Conservation (phyloP, 345 rosid species). For the Murraya paniculata region DNA sequence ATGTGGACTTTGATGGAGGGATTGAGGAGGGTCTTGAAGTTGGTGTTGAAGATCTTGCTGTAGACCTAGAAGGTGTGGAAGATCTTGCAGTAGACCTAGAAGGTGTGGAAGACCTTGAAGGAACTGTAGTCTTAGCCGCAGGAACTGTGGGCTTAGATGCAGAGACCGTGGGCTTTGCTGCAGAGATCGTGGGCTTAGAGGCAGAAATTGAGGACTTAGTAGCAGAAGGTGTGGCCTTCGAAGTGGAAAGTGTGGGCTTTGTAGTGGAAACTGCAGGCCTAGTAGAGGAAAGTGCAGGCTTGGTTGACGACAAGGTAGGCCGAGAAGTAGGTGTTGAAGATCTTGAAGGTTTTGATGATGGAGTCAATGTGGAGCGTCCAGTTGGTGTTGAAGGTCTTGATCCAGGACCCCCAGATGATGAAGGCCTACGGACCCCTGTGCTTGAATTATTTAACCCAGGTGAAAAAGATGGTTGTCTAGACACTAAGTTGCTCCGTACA, state of each 20-base stretch:
- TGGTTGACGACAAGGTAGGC: slow-evolving; percentile 56
- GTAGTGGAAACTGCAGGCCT: slow-evolving; percentile 35
- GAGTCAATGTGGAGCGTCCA: slow-evolving; percentile 58
- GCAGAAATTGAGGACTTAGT: slow-evolving; percentile 54
- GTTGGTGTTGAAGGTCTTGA: slow-evolving; percentile 92
- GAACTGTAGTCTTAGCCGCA: slow-evolving; percentile 47
- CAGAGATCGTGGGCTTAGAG: slow-evolving; percentile 28
- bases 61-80: slow-evolving; percentile 83
- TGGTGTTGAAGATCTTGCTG: slow-evolving; percentile 84
- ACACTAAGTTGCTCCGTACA: slow-evolving; percentile 53
- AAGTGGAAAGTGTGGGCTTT: slow-evolving; percentile 36
- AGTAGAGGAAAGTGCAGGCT: slow-evolving; percentile 38
- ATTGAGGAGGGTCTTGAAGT: slow-evolving; percentile 69
- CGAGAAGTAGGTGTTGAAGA: slow-evolving; percentile 90
- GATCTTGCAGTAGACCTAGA: slow-evolving; percentile 77
- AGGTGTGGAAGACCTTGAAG: slow-evolving; percentile 74
- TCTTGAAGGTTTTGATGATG: slow-evolving; percentile 59
- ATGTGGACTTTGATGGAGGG: slow-evolving; percentile 61
- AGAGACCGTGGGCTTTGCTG: slow-evolving; percentile 39
- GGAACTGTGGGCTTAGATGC: slow-evolving; percentile 42
- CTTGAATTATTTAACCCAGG: slow-evolving; percentile 67
- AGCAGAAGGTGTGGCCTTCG: slow-evolving; percentile 42
- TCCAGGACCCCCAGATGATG: slow-evolving; percentile 94
- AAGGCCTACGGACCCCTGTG: slow-evolving; percentile 71
- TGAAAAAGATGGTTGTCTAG: slow-evolving; percentile 66